Evolutionary conservation across 495 filamentous ascomycete genomes (phyloP).

Genomic region (Penicillium verhagenii): DNA sequence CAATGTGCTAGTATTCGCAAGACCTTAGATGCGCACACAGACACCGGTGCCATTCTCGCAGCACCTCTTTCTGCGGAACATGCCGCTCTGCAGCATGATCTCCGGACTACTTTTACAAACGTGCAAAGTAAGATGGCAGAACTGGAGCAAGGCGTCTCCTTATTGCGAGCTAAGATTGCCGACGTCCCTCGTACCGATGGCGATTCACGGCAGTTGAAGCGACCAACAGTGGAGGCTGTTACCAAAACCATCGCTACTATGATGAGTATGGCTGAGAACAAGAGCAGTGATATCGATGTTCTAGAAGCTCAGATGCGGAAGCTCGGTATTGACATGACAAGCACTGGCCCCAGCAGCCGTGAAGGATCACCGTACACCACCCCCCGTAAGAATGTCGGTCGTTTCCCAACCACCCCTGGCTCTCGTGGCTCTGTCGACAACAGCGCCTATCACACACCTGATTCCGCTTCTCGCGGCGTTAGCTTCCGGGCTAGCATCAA

Average conservation of each 20-base stretch:
- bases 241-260: slow-evolving; percentile 87
- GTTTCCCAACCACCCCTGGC: slow-evolving; percentile 39
- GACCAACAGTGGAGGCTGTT: slow-evolving; percentile 90
- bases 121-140: slow-evolving; percentile 73
- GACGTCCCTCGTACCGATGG: slow-evolving; percentile 41
- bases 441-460: slow-evolving; percentile 56
- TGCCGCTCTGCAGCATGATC: slow-evolving; percentile 73
- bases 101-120: slow-evolving; percentile 65
- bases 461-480: slow-evolving; percentile 41
- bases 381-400: slow-evolving; percentile 42
- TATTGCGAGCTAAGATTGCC: slow-evolving; percentile 79
- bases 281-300: slow-evolving; percentile 82
- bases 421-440: slow-evolving; percentile 41
- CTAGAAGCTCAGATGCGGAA: slow-evolving; percentile 81
- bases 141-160: slow-evolving; percentile 74
- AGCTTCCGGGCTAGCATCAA: slow-evolving; percentile 47
- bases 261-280: slow-evolving; percentile 86
- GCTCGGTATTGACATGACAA: slow-evolving; percentile 57
- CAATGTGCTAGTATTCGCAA: slow-evolving; percentile 74
- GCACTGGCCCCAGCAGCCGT: slow-evolving; percentile 46
- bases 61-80: slow-evolving; percentile 83
- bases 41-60: slow-evolving; percentile 55
- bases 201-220: slow-evolving; percentile 38
- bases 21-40: slow-evolving; percentile 65
- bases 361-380: slow-evolving; percentile 64